Evolutionary conservation across 2,329 filamentous ascomycete genomes (phyloP), one percentile per base, ranked within the genome.

Genomic region (Paecilomyces sp.): DNA sequence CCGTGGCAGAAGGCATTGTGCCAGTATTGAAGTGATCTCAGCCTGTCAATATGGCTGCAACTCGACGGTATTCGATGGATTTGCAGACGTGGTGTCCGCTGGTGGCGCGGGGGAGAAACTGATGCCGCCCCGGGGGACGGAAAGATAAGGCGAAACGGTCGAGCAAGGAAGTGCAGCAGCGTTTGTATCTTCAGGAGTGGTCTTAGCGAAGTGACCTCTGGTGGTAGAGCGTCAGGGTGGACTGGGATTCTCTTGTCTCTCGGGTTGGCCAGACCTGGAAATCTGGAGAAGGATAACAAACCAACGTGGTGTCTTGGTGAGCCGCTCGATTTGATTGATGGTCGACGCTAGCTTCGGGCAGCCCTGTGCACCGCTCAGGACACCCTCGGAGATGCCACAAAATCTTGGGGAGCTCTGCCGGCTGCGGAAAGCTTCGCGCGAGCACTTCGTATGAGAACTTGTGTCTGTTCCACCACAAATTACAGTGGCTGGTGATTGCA

Each of bases 1-100:
- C 73, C 57, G 74, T 76, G 61, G 79, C 77, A 59, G 78, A 76
- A 58, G 75, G 68, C 75, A 77, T 77, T 58, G 58, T 57, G 24
- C 53, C 25, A 8, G 13, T 31, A 28, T 55, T 55, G 12, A 25
- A 31, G 9, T n/a, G 41, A 22, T 13, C 24, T 47, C n/a, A 8
- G 22, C 1, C 15, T 9, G 12, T 41, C 55, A 13, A 25, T 22
- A 13, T 12, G 15, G 22, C n/a, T 31, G 34, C 15, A 15, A 28
- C 13, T 52, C 36, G 41, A 57, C 51, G 56, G 22, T 41, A 53
- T 30, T 18, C 7, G 52, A 28, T 54, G 52, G 52, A 28, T 28
- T 28, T 25, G 52, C 30, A 25, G 52, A 8, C 22, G 52, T 24
- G 30, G 33, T 56, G 54, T 7, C 18, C 25, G 3, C 15, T 56